A percentile compares a stretch with the other conserved stretches of the same genome.
phyloP scores from a whole-genome alignment of 164 flowering plant genomes.

The Vitis riparia region DNA sequence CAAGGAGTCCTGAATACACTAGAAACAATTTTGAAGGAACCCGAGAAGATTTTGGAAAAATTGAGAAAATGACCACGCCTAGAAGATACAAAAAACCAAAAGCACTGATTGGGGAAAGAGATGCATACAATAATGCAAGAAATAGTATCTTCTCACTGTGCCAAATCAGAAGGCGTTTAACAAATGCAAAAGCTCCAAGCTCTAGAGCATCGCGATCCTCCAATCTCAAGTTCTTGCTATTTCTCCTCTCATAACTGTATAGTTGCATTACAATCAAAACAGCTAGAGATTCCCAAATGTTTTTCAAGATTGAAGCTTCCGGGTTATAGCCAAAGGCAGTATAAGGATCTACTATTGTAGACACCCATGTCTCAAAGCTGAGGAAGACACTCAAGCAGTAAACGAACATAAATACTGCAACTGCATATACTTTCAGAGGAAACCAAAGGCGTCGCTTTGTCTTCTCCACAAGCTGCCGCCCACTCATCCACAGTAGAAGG shows the following conservation, averaged over 20 bases:
- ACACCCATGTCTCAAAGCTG: constrained; percentile 50
- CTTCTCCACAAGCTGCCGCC: constrained; percentile 69
- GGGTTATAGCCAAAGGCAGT: constrained; percentile 54
- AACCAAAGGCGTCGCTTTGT: constrained; percentile 60
- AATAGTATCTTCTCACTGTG: constrained; percentile 70
- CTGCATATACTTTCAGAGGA: constrained; percentile 57
- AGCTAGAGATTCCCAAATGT: constrained; percentile 75
- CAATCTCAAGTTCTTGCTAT: constrained; percentile 41
- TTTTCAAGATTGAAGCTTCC: constrained; percentile 50
- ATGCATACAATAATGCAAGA: constrained; percentile 67
- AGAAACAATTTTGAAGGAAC: constrained; percentile 64
- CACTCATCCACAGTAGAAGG: constrained; percentile 73
- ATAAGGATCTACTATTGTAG: constrained; percentile 45
- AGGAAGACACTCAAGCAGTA: constrained; percentile 65
- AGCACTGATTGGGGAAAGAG: constrained; percentile 74
- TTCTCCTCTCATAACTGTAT: constrained; percentile 82
- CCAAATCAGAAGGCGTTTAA: constrained; percentile 60
- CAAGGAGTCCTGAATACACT: constrained; percentile 60
- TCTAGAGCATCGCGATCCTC: constrained; percentile 29
- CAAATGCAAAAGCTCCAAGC: constrained; percentile 41
- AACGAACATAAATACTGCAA: constrained; percentile 49
- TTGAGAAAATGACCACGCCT: constrained; percentile 56
- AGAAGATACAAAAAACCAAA: constrained; percentile 77
- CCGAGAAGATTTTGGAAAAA: constrained; percentile 64
- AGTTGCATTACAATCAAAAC: constrained; percentile 78